phyloP scores from a whole-genome alignment of 495 filamentous ascomycete species.

The Jackrogersella multiformis region DNA sequence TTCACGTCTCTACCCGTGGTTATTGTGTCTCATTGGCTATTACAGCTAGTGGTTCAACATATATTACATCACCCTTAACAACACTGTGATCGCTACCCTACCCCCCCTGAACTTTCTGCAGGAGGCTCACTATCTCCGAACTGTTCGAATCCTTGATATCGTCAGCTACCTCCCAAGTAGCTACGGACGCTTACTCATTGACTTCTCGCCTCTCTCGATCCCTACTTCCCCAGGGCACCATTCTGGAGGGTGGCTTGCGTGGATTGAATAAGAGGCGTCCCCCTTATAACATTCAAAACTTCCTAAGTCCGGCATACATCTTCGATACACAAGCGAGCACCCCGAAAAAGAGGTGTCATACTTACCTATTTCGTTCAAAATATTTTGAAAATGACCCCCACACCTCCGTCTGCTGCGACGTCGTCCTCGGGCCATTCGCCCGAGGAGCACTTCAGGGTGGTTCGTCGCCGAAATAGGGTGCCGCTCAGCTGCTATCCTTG shows the following conservation, averaged over 20 bases:
- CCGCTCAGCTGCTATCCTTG: conserved; percentile 95
- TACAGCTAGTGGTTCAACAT: conserved; percentile 1
- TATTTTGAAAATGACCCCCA: conserved; percentile 74
- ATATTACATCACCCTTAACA: conserved; percentile 18
- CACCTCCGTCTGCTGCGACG: conserved; percentile 86
- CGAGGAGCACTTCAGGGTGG: conserved; percentile 85
- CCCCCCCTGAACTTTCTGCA: conserved; percentile 38
- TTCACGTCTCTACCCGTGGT: not conserved
- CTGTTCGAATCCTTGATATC: conserved; percentile 7
- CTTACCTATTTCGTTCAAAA: conserved; percentile 21
- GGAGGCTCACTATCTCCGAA: conserved; percentile 36
- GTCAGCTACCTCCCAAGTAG: not conserved
- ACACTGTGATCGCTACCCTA: conserved; percentile 13
- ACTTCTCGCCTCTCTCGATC: conserved; percentile 18
- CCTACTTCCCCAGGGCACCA: not conserved
- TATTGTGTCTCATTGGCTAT: conserved; percentile 26
- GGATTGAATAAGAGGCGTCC: conserved; percentile 28
- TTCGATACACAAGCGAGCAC: conserved; percentile 31
- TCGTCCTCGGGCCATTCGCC: conserved; percentile 82
- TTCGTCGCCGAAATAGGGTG: conserved; percentile 93
- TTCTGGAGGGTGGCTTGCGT: conserved; percentile 13
- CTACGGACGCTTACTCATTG: conserved; percentile 38
- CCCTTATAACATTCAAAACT: conserved; percentile 35
- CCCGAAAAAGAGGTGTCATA: conserved; percentile 7
- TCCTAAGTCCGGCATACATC: conserved; percentile 44